A percentile compares a stretch with the other conserved stretches of the same genome.
phyloP scores from a whole-genome alignment of 1,139 yeast species.

The Yamadazyma pseudoaaseri region DNA sequence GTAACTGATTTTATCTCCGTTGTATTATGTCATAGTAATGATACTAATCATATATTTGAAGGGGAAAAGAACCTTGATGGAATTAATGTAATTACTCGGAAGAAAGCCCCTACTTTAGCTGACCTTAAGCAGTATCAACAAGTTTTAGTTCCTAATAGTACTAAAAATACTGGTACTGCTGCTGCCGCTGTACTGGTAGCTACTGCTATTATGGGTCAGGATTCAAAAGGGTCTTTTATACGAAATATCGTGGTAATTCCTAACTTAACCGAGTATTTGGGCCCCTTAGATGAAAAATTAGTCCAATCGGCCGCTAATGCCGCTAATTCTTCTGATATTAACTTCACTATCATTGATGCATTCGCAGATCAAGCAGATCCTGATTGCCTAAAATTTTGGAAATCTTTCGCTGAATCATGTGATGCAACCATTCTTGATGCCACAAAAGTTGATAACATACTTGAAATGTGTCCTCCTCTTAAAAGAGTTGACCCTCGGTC shows the following conservation, averaged over 20 bases:
- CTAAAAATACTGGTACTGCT: slow-evolving; percentile 18
- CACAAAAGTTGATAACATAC: slow-evolving; percentile 13
- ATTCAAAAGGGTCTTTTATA: slow-evolving; percentile 27
- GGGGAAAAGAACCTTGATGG: slow-evolving; percentile 22
- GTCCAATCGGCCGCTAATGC: slow-evolving; percentile 18
- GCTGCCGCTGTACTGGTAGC: slow-evolving; percentile 30
- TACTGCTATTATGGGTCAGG: slow-evolving; percentile 27
- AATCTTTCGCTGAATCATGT: slow-evolving; percentile 13
- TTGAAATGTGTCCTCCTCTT: slow-evolving; percentile 23
- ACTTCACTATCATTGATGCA: slow-evolving; percentile 30
- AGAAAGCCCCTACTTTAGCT: slow-evolving; percentile 24
- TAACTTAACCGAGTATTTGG: slow-evolving; percentile 24
- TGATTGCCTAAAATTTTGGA: slow-evolving; percentile 17
- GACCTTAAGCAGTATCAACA: slow-evolving; percentile 16
- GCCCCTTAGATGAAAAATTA: slow-evolving; percentile 14
- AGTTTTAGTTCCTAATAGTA: slow-evolving; percentile 8
- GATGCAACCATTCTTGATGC: slow-evolving; percentile 17
- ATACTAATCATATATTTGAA: slow-evolving; percentile 22
- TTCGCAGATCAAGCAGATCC: slow-evolving; percentile 20
- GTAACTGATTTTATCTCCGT: slow-evolving; percentile 57
- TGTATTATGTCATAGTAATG: slow-evolving; percentile 36
- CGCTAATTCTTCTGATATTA: slow-evolving; percentile 21
- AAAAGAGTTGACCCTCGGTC: slow-evolving; percentile 38
- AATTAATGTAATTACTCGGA: slow-evolving; percentile 21
- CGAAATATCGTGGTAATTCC: slow-evolving; percentile 50